phyloP scores from a whole-genome alignment of 495 filamentous ascomycete species.

The Cercophora sp. region DNA sequence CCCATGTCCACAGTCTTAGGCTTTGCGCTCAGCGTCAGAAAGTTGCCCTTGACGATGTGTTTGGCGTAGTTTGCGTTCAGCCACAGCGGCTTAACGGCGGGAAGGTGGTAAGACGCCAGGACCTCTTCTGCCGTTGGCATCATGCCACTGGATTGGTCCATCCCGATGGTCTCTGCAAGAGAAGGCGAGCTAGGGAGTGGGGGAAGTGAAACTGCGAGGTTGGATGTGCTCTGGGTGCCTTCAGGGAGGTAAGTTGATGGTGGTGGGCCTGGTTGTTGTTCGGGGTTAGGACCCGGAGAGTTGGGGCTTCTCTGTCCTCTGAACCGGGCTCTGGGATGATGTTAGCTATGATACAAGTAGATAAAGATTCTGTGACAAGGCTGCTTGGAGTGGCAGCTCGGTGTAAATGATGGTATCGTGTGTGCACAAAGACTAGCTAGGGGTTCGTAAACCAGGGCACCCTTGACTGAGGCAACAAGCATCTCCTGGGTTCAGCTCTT shows the following conservation, averaged over 20 bases:
- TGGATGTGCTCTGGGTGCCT: conserved; percentile 16
- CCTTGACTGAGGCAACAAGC: too few species aligned
- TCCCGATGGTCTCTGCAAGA: conserved; percentile 32
- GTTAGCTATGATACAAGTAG: conserved; percentile 2
- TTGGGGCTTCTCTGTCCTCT: conserved; percentile 30
- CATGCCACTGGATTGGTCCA: conserved; percentile 31
- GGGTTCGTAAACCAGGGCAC: too few species aligned
- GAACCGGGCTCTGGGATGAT: conserved; percentile 25
- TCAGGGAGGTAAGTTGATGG: neutral
- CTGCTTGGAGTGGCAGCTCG: too few species aligned
- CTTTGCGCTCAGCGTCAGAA: conserved; percentile 86
- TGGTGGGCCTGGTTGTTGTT: conserved; percentile 9
- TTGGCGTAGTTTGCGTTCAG: conserved; percentile 69
- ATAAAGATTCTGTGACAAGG: too few species aligned
- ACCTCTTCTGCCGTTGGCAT: conserved; percentile 43
- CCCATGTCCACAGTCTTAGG: conserved; percentile 89
- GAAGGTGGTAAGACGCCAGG: conserved; percentile 51
- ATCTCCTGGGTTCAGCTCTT: too few species aligned
- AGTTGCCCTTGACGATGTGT: conserved; percentile 91
- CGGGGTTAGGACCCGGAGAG: conserved; percentile 22
- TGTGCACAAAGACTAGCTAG: too few species aligned
- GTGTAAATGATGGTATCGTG: too few species aligned
- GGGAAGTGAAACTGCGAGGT: conserved; percentile 25
- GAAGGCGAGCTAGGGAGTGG: conserved; percentile 30
- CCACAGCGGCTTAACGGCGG: conserved; percentile 35